These are phyloP conservation scores for Cornus controversa DNA, from an alignment of 148 eudicot species.

Conservation along the genomic window DNA sequence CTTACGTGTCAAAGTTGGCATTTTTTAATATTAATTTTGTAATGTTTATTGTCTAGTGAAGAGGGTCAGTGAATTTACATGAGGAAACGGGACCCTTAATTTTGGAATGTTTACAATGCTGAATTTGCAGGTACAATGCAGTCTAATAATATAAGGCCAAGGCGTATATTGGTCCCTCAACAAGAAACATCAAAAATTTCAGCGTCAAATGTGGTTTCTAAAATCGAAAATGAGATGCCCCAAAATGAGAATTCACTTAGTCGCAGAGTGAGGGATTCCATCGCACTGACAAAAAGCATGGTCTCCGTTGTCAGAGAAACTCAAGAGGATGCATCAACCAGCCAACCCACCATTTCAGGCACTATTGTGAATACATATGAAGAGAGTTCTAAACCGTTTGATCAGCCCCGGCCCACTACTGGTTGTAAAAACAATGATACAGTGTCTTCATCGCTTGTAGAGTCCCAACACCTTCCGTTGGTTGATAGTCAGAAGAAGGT, in stretches of 20 bases:
- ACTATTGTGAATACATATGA: conserved; percentile 46
- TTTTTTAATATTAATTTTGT: background rate
- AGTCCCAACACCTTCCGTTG: conserved; percentile 35
- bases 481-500: conserved; percentile 68
- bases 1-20: background rate
- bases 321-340: conserved; percentile 56
- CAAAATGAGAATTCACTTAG: conserved; percentile 21
- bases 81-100: too few species aligned
- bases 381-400: conserved; percentile 34
- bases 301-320: conserved; percentile 27
- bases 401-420: conserved; percentile 35
- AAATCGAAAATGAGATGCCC: conserved; percentile 26
- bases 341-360: conserved; percentile 56
- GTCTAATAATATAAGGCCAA: conserved; percentile 54
- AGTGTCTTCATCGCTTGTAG: conserved; percentile 28
- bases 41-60: background rate
- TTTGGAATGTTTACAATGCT: background rate
- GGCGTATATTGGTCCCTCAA: conserved; percentile 44
- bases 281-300: conserved; percentile 23
- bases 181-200: conserved; percentile 26
- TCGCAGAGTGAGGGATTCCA: conserved; percentile 19
- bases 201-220: conserved; percentile 20
- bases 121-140: conserved; percentile 56
- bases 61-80: too few species aligned
- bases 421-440: conserved; percentile 29